Base-by-base conservation (phyloP, 768 basidiomycete genomes). In the Tylopilus rubrobrunneus region DNA sequence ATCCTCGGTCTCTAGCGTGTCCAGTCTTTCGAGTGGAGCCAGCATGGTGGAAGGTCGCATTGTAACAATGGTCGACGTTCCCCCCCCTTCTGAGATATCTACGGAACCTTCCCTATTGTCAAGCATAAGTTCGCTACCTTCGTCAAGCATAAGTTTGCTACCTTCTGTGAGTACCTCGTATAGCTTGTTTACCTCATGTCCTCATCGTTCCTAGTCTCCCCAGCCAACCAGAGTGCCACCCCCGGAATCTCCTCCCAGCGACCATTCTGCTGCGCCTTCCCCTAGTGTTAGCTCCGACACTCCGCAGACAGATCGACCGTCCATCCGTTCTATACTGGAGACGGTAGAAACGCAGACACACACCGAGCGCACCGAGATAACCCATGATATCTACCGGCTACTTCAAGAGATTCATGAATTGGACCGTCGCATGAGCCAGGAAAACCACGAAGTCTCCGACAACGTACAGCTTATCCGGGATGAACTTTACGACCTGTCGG, bases 401-500 rank as follows among this genome's bases (percentile, higher is more conserved):
- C 66, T 85, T 46, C 73, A 80, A 37, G 74, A 76, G 50, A 67
- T 85, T 10, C 82, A 88, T 48, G 84, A 89, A 49, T 62, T 92
- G 12, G 83, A 92, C 59, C 73, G 78, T 31, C 72, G 75, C 17
- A 74, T 87, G 49, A 84, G 82, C 0, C 74, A 80, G 3, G 88
- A 94, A 58, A 80, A 76, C 29, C 75, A 80, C 27, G 84, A 85
- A 15, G 64, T 94, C 8, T 76, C 78, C 1, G 82, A 81, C 44
- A 84, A 87, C 62, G 75, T 96, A 5, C 79, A 80, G 48, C 79
- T 83, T 0, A 81, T 97, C 37, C 80, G 86, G 53, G 76, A 85
- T 36, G 84, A 89, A 58, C 72, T 96, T 3, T 76, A 75, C 12
- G 81, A 84, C 43, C 74, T 94, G 11, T 79, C 83, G 0, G 73